Conservation (phyloP, 2,329 filamentous ascomycete species). For the Aspergillus sp. region DNA sequence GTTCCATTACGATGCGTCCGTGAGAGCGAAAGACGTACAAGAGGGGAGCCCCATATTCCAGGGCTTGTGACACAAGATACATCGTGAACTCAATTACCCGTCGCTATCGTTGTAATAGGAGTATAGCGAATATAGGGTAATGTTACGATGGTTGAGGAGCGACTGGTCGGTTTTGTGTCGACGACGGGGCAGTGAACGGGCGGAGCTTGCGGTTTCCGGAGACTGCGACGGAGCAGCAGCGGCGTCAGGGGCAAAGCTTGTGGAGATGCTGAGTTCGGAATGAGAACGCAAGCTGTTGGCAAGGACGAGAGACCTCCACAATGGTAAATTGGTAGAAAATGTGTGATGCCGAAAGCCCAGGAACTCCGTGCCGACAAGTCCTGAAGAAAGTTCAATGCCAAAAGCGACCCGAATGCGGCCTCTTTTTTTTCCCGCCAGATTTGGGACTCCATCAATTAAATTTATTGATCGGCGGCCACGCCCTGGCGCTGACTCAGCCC, state of each 20-base stretch:
- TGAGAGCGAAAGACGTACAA: constrained; percentile 41
- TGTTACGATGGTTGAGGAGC: background rate
- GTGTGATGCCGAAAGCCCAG: background rate
- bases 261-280: background rate
- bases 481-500: constrained; percentile 8
- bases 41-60: constrained; percentile 53
- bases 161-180: background rate
- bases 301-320: background rate
- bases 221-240: constrained; percentile 1
- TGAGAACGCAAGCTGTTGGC: background rate
- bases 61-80: constrained; percentile 41
- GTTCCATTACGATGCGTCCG: constrained; percentile 6
- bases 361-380: background rate
- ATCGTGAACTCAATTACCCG: constrained; percentile 28
- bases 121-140: background rate
- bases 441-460: background rate
- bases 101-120: background rate
- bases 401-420: constrained; percentile 9
- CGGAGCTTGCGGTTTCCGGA: constrained; percentile 8
- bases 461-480: constrained; percentile 4
- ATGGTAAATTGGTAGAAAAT: background rate
- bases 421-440: background rate
- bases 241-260: constrained; percentile 1
- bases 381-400: background rate
- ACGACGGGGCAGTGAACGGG: constrained; percentile 3